Conservation (phyloP, 139 green algal genomes). For the Prasinococcaceae sp. region DNA sequence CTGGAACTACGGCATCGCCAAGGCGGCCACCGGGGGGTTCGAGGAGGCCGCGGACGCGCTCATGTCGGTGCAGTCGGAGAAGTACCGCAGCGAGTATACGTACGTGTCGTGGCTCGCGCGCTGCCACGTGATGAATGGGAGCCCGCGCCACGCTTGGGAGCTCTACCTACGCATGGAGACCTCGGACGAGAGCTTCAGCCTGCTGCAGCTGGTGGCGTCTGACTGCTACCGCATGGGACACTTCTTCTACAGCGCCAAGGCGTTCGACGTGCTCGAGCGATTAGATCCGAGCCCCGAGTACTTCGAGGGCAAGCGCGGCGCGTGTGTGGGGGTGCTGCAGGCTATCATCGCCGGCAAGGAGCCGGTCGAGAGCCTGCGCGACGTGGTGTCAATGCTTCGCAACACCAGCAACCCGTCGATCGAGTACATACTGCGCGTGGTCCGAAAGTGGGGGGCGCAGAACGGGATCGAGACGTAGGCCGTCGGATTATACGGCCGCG, state of each 20-base stretch:
- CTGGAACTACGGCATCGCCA: constrained; percentile 70
- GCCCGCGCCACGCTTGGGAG: constrained; percentile 47
- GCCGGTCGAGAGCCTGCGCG: constrained; percentile 10
- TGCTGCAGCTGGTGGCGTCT: constrained; percentile 62
- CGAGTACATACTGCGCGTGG: too few relatives aligned
- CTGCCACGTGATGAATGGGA: constrained; percentile 60
- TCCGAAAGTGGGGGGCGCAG: too few relatives aligned
- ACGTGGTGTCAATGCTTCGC: constrained; percentile 22
- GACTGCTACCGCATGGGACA: constrained; percentile 66
- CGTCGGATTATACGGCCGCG: too few relatives aligned
- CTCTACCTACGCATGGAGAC: constrained; percentile 54
- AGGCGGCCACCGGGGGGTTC: constrained; percentile 44
- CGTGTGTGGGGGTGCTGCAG: constrained; percentile 52
- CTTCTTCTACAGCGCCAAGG: constrained; percentile 52
- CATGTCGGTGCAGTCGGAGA: constrained; percentile 36
- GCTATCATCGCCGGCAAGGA: constrained; percentile 25
- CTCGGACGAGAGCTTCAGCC: constrained; percentile 34
- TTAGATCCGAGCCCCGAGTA: constrained; percentile 43
- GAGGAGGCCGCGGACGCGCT: constrained; percentile 57
- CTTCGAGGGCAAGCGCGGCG: constrained; percentile 62
- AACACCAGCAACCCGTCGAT: constrained; percentile 25
- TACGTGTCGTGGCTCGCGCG: constrained; percentile 49
- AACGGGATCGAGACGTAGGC: too few relatives aligned
- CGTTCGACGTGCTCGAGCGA: constrained; percentile 55
- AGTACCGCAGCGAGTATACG: constrained; percentile 39